Base-by-base conservation (phyloP, 2,329 filamentous ascomycete species). In the Cladosporium austrohemisphaericum region DNA sequence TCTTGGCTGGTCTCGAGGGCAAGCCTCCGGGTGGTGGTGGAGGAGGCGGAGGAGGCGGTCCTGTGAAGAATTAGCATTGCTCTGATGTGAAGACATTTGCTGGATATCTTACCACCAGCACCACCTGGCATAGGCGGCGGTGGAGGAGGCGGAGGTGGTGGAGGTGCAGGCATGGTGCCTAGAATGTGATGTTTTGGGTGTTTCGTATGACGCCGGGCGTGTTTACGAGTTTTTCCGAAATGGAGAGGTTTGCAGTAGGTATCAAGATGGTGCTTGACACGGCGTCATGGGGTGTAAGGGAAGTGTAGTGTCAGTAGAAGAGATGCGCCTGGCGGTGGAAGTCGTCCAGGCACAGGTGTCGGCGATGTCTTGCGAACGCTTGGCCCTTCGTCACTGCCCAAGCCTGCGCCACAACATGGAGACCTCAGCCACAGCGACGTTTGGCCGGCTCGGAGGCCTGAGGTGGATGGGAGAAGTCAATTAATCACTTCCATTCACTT, bases 131-230 rank as follows among this genome's bases (percentile, higher is more conserved):
- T 73, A 49, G 79, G 80, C 48, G 84, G 80, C 32, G 83, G 86
- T 36, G 65, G 66, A 26, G 86, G 86, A 1, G 85, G 86, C 9
- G 86, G 85, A 2, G 86, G 85, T 47, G 85, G 84, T 16, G 43
- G 43, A 28, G 43, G 44, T 3, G 41, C 41, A 10, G 44, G 44
- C 44, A 47, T 47, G 26, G 28, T n/a, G 44, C 32, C 33, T 33
- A 23, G 23, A 28, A 2, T 11, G 37, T 28, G 37, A 10, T 28
- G 23, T 19, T 20, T 16, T 36, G 32, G 32, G 18, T 10, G 10
- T 16, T 40, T 14, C n/a, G n/a, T n/a, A n/a, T n/a, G n/a, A n/a
- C n/a, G n/a, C n/a, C n/a, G n/a, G n/a, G n/a, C n/a, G n/a, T n/a
- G n/a, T n/a, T n/a, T n/a, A n/a, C n/a, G n/a, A n/a, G n/a, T n/a